These are phyloP conservation scores for Choanephora cucurbitarum DNA, from an alignment of 371 early-diverging fungal genomes.

Conservation along the genomic window DNA sequence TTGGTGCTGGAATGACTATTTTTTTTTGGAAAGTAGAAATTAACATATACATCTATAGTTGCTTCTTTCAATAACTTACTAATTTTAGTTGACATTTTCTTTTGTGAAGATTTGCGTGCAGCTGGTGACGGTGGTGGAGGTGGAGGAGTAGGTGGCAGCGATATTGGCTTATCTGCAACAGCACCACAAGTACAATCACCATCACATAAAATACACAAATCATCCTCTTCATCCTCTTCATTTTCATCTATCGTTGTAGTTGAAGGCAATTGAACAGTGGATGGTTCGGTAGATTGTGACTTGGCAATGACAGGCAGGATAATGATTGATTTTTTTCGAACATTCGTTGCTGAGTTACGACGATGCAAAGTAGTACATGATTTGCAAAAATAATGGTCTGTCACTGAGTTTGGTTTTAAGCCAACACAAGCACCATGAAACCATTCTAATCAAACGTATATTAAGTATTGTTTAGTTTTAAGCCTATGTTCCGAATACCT, in stretches of 20 bases:
- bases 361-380: slow-evolving; percentile 28
- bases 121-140: neutral
- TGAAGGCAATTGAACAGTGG: slow-evolving; percentile 9
- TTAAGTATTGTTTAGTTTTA: neutral
- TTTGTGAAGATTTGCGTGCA: neutral
- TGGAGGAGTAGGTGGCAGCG: neutral
- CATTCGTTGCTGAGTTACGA: no score
- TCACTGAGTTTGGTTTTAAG: slow-evolving; percentile 51
- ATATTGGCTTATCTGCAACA: neutral
- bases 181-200: slow-evolving; percentile 60
- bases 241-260: slow-evolving; percentile 20
- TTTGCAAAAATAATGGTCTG: slow-evolving; percentile 55
- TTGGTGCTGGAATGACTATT: slow-evolving; percentile 7
- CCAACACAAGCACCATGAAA: slow-evolving; percentile 78
- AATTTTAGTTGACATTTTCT: slow-evolving; percentile 9
- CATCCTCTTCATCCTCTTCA: slow-evolving; percentile 49
- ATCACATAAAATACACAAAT: slow-evolving; percentile 65
- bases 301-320: slow-evolving; percentile 10
- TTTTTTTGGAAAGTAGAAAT: neutral
- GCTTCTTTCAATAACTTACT: no score
- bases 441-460: slow-evolving; percentile 53
- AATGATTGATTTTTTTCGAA: slow-evolving; percentile 10
- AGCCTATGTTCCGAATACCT: slow-evolving; percentile 27
- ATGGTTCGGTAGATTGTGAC: no score
- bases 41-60: no score